Evolutionary conservation across 345 rosid genomes (phyloP), one percentile per base, ranked within the genome.

Genomic region (Camelina neglecta): DNA sequence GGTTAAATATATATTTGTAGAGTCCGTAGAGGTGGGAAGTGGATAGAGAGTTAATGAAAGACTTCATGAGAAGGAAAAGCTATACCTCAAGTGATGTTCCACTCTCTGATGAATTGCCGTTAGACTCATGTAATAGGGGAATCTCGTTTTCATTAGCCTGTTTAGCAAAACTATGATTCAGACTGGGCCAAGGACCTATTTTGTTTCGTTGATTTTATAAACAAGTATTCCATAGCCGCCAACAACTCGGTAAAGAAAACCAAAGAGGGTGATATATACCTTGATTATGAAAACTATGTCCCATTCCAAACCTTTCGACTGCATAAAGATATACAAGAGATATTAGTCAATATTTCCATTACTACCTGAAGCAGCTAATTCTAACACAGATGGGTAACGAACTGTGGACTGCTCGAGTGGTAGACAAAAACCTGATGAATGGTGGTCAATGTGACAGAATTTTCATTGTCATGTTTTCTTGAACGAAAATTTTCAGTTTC

Each of bases 291-390:
- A 94, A 80, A 92, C 97, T 41, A 81, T 64, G 82, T 92, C 98
- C 98, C 98, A 94, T 68, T 94, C 98, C 72, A 94, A 83, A 79
- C 98, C 98, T 85, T 94, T 94, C 23, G 98, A 92, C 98, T 92
- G 88, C 90, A 83, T 60, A 78, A 54, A 78, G 48, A 49, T 65
- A 53, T 35, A 51, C 56, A 77, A 16, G 65, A 58, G 54, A 57
- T 69, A 18, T 45, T 67, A 53, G 72, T 62, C 66, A 41, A 55
- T 54, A 68, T 63, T 64, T 64, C 13, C 54, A 71, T 29, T 38
- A 21, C 56, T 57, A 39, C 54, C 45, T 48, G 53, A 45, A 56
- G 67, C 33, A 77, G 71, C 41, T 71, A 38, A 62, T 49, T 18
- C 67, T 77, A 38, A 56, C 58, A 68, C 67, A 35, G 31, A 57